Evolutionary conservation across 805 yeast genomes (phyloP).

Genomic region (Suhomyces vadensis): DNA sequence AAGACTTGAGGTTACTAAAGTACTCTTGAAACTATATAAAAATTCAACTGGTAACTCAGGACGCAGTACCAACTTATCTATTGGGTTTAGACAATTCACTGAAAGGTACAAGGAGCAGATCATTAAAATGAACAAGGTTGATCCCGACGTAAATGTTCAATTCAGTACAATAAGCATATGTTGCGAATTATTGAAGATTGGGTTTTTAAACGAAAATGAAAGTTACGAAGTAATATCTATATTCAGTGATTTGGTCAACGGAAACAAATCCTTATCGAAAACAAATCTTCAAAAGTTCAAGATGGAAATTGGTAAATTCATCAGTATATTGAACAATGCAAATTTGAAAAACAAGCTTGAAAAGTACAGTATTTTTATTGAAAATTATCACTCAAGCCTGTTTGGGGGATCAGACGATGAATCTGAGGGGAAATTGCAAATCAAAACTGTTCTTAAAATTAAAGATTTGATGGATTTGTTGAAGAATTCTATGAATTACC

Average conservation of each 20-base stretch:
- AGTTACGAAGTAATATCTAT: slow-evolving; percentile 18
- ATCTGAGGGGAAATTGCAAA: slow-evolving; percentile 18
- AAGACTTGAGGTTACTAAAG: slow-evolving; percentile 62
- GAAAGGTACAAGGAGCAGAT: slow-evolving; percentile 69
- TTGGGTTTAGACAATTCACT: slow-evolving; percentile 76
- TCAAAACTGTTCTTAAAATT: slow-evolving; percentile 23
- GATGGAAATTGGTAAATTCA: slow-evolving; percentile 56
- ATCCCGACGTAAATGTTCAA: slow-evolving; percentile 56
- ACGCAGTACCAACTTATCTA: slow-evolving; percentile 32
- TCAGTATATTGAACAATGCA: slow-evolving; percentile 46
- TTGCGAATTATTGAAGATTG: slow-evolving; percentile 55
- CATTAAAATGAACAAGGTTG: slow-evolving; percentile 52
- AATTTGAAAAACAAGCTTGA: slow-evolving; percentile 38
- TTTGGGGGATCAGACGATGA: slow-evolving; percentile 24
- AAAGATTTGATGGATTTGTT: slow-evolving; percentile 20
- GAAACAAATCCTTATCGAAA: slow-evolving; percentile 16
- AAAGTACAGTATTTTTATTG: slow-evolving; percentile 30
- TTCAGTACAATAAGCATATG: slow-evolving; percentile 51
- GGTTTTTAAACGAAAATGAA: slow-evolving; percentile 65
- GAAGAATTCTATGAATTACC: slow-evolving; percentile 13
- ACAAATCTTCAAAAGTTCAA: slow-evolving; percentile 27
- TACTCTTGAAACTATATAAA: slow-evolving; percentile 51
- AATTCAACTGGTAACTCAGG: slow-evolving; percentile 13
- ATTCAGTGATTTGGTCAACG: slow-evolving; percentile 30
- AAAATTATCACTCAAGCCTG: slow-evolving; percentile 24